Percentiles rank a stretch among this genome's conserved stretches.
Evolutionary conservation across 805 yeast species (phyloP).

Genomic region (Candida ponderosae): DNA sequence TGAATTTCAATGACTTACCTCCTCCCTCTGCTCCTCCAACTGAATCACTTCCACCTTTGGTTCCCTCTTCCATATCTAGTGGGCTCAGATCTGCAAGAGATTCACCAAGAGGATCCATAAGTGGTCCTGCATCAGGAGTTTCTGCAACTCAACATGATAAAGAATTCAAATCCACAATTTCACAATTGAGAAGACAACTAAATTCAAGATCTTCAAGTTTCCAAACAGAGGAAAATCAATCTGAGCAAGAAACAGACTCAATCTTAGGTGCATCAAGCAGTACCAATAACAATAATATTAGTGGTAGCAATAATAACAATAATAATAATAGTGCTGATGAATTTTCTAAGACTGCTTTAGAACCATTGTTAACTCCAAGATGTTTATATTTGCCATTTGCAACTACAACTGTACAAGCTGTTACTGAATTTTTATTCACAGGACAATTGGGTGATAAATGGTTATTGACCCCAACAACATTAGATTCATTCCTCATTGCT

Average conservation of each 20-base stretch:
- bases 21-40: conserved; percentile 50
- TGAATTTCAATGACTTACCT: conserved; percentile 33
- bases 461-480: conserved; percentile 61
- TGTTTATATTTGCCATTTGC: conserved; percentile 62
- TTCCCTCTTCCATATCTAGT: conserved; percentile 3
- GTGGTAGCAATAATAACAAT: no score
- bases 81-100: conserved; percentile 5
- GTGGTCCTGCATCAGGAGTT: conserved; percentile 31
- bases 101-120: conserved; percentile 43
- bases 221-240: conserved; percentile 1
- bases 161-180: conserved; percentile 12
- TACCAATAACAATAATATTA: no score
- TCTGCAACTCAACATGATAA: conserved; percentile 29
- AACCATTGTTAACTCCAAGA: conserved; percentile 61
- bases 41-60: conserved; percentile 35
- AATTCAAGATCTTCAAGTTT: conserved; percentile 13
- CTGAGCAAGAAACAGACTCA: no score
- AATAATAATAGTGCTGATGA: no score
- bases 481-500: conserved; percentile 55
- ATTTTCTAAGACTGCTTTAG: conserved; percentile 24
- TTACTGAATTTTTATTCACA: conserved; percentile 67
- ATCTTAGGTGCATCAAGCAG: no score
- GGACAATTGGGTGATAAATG: conserved; percentile 76
- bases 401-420: conserved; percentile 52
- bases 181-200: conserved; percentile 10